Base-by-base conservation (phyloP, 805 yeast species). In the Zygosaccharomyces lentus region DNA sequence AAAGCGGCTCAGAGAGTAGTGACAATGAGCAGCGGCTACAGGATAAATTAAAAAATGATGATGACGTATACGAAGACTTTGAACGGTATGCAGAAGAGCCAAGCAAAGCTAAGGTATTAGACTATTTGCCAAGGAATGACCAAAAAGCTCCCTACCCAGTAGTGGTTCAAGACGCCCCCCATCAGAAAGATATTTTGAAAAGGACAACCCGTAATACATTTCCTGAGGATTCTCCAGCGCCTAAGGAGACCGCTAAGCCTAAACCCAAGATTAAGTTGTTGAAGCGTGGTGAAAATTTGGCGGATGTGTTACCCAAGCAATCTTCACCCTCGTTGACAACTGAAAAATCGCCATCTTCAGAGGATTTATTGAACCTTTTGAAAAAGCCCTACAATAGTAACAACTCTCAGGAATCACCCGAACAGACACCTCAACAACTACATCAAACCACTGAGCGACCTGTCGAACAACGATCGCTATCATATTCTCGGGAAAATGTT, bases 251-350 rank as follows among this genome's bases (percentile, higher is more conserved):
- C 31, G 27, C 45, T 5, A 48, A 46, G 9, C 50, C 54, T 9
- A 67, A 62, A 44, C 67, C 65, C 3, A 69, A 65, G 46, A 52
- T 68, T 37, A 67, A 61, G 45, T 32, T 70, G 2, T 42, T 70
- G 45, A 70, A 66, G 46, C 61, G 72, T 37, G 73, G 73, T 15
- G 69, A 70, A 45, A 56, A 54, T 3, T 44, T 69, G 16, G 57
- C 53, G 12, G 58, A 55, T 37, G 27, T 56, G 12, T 26, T 50
- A 12, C 49, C 46, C 24, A 21, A 40, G 9, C 41, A 45, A n/a
- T n/a, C 37, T 8, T 23, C 36, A 23, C 32, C 41, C 7, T 23
- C 25, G 2, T n/a, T 32, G 6, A 6, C 41, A 9, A 30, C 34
- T n/a, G 36, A 23, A 19, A 34, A 30, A 3, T 34, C 26, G 23